Percentiles rank a stretch among this genome's conserved stretches.
Evolutionary conservation across 176 grass and related monocot genomes (phyloP).

Genomic region (Pontederia crassipes): DNA sequence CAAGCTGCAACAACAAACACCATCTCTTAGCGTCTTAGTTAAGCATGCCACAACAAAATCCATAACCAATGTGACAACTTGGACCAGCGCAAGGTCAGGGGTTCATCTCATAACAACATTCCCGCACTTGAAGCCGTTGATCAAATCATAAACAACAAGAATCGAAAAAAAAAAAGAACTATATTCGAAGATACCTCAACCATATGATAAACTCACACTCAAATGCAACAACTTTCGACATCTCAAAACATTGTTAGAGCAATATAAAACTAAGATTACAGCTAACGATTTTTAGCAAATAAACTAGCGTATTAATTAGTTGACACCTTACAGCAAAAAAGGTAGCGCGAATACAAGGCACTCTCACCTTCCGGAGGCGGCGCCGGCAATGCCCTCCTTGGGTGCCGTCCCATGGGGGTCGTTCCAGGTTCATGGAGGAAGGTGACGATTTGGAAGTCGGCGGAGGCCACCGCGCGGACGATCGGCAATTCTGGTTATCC

Average conservation of each 20-base stretch:
- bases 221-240: too few relatives aligned
- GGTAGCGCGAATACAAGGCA: not conserved
- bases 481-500: slow-evolving; percentile 78
- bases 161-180: too few relatives aligned
- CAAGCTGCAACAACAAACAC: slow-evolving; percentile 48
- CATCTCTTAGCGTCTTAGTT: not conserved
- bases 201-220: too few relatives aligned
- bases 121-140: too few relatives aligned
- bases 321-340: slow-evolving; percentile 19
- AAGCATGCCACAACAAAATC: too few relatives aligned
- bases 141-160: too few relatives aligned
- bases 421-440: slow-evolving; percentile 70
- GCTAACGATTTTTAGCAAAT: not conserved
- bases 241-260: too few relatives aligned
- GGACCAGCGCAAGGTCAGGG: too few relatives aligned
- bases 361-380: slow-evolving; percentile 55
- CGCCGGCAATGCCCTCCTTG: slow-evolving; percentile 39
- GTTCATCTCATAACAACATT: too few relatives aligned
- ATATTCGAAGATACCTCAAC: too few relatives aligned
- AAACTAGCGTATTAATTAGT: not conserved
- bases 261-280: too few relatives aligned
- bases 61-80: too few relatives aligned
- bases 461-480: slow-evolving; percentile 61
- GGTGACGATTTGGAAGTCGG: slow-evolving; percentile 42
- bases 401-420: slow-evolving; percentile 62